phyloP scores from a whole-genome alignment of 495 filamentous ascomycete genomes.

The Rhypophila decipiens region DNA sequence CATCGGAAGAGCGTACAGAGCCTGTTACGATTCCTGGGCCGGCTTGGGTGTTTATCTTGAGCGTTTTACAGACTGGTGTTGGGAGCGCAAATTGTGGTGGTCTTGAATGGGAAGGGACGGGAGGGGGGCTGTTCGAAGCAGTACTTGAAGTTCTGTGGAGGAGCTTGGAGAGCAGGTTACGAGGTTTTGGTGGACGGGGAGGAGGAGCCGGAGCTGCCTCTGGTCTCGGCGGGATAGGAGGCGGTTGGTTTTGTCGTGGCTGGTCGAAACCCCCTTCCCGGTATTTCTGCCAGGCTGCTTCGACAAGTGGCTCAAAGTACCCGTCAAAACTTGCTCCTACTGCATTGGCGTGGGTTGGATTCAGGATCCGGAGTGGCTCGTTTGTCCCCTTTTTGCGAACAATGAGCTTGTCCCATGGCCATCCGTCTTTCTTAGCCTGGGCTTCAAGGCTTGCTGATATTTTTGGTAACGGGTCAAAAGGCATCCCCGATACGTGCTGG shows the following conservation, averaged over 20 bases:
- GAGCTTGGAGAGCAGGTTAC: background rate
- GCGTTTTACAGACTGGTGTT: background rate
- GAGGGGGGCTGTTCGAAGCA: background rate
- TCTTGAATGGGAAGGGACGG: no score
- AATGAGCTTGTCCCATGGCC: constrained; percentile 64
- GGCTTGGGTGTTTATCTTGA: constrained; percentile 38
- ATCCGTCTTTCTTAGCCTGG: constrained; percentile 50
- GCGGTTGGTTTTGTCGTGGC: no score
- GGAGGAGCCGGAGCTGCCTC: background rate
- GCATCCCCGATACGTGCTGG: constrained; percentile 57
- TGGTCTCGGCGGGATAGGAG: no score
- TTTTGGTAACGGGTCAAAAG: constrained; percentile 50
- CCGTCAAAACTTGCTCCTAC: constrained; percentile 52
- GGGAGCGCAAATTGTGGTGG: no score
- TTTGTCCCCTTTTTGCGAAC: constrained; percentile 43
- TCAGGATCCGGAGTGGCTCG: constrained; percentile 48
- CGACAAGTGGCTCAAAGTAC: constrained; percentile 61
- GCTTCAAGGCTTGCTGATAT: constrained; percentile 47
- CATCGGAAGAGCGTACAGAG: constrained; percentile 8
- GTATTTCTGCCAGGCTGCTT: constrained; percentile 50
- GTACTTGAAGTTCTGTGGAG: background rate
- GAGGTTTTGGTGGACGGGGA: background rate
- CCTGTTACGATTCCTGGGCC: constrained; percentile 24
- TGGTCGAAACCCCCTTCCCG: background rate
- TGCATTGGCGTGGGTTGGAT: constrained; percentile 58